Conservation (phyloP, 2,329 filamentous ascomycete species). For the Podosphaera leucotricha region DNA sequence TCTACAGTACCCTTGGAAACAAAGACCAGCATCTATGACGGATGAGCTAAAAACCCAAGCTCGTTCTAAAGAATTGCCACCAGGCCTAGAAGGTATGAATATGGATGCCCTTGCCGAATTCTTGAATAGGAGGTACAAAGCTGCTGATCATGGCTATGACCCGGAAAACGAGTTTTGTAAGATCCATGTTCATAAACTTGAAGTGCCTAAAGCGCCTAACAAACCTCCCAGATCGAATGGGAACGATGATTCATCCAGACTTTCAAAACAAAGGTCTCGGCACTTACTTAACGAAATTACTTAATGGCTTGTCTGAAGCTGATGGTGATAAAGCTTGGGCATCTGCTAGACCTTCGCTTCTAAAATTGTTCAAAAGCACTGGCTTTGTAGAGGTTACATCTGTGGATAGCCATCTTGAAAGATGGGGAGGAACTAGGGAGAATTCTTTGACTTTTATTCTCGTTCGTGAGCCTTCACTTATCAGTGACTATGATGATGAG, state of each 20-base stretch:
- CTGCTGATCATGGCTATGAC: constrained; percentile 7
- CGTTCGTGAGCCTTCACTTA: too few species aligned
- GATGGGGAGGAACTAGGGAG: constrained; percentile 1
- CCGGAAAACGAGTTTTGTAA: constrained; percentile 8
- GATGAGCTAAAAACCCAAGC: constrained; percentile 4
- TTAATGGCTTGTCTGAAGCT: neutral
- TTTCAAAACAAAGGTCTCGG: constrained; percentile 1
- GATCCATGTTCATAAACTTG: neutral
- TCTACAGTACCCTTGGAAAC: constrained; percentile 8
- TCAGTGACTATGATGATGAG: too few species aligned
- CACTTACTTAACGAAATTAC: neutral
- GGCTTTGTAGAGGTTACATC: neutral
- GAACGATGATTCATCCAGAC: neutral
- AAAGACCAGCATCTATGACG: constrained; percentile 3
- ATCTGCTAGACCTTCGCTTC: neutral
- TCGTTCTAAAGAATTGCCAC: constrained; percentile 3
- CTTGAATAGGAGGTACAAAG: constrained; percentile 1
- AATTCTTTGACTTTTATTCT: neutral
- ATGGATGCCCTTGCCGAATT: constrained; percentile 4
- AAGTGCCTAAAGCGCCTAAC: neutral
- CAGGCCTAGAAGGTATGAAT: constrained; percentile 4
- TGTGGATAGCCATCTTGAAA: neutral
- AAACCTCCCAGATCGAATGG: neutral
- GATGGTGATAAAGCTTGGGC: constrained; percentile 1
- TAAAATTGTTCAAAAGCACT: neutral